Evolutionary conservation across 164 flowering plant genomes (phyloP).

Genomic region (Aristolochia fimbriata): DNA sequence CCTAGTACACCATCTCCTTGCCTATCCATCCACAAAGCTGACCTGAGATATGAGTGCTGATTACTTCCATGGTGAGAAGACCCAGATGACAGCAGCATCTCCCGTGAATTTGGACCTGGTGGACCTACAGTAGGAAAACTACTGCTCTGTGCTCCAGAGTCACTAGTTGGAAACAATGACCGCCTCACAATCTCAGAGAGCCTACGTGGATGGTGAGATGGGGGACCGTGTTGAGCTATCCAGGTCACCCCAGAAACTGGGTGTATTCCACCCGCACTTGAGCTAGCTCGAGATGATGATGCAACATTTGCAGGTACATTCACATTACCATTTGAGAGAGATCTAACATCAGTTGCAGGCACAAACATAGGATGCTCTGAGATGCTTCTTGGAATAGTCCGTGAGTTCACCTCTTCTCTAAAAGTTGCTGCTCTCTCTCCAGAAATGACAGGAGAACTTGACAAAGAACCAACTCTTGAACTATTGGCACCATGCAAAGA

Average conservation of each 20-base stretch:
- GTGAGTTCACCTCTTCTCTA: conserved; percentile 28
- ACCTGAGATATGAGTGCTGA: conserved; percentile 32
- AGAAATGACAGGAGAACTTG: conserved; percentile 19
- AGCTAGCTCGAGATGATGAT: conserved; percentile 37
- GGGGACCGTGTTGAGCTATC: conserved; percentile 31
- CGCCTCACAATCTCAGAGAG: conserved; percentile 54
- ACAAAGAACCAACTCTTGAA: conserved; percentile 32
- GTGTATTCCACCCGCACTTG: conserved; percentile 27
- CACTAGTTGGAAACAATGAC: conserved; percentile 36
- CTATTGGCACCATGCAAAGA: conserved; percentile 33
- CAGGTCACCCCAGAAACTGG: conserved; percentile 30
- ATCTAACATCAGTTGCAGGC: conserved; percentile 35
- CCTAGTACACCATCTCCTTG: conserved; percentile 49
- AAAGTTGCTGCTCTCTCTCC: conserved; percentile 22
- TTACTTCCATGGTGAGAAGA: conserved; percentile 31
- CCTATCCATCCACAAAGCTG: conserved; percentile 48
- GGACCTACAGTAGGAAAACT: conserved; percentile 20
- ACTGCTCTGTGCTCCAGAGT: conserved; percentile 31
- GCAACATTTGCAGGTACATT: conserved; percentile 29
- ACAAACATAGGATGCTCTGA: conserved; percentile 47
- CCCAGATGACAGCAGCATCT: conserved; percentile 31
- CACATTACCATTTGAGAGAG: conserved; percentile 21
- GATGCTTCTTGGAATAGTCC: conserved; percentile 31
- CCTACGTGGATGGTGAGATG: conserved; percentile 34
- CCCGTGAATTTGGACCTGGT: conserved; percentile 30